Evolutionary conservation across 2,329 filamentous ascomycete species (phyloP), one percentile per base, ranked within the genome.

Genomic region (Lanzia echinophila): DNA sequence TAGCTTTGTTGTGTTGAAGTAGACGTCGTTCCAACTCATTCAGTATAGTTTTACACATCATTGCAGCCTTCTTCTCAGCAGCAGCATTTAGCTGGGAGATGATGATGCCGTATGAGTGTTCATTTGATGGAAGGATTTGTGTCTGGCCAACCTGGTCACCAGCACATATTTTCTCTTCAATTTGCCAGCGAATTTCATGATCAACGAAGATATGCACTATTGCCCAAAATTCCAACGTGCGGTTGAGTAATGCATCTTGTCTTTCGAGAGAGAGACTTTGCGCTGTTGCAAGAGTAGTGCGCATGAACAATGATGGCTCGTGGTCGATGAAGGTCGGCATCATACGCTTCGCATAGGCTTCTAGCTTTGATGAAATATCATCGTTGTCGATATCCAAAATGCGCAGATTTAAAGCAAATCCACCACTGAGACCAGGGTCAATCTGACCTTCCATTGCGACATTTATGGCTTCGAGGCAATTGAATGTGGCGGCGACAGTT

Each of bases 21-120:
- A 86, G 71, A 36, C 77, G 73, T 15, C 81, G 76, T 66, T 85
- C 81, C 67, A 86, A 80, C 39, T 78, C 77, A 53, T 76, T 79
- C 20, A 86, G 70, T 15, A 86, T 71, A 41, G 69, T 72, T 62
- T 78, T 80, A 60, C 80, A 83, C 1, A 81, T 81, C 41, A 72
- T 71, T 28, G 79, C 79, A 8, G 82, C 82, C 62, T 83, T 83
- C 54, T 81, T 77, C 65, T 86, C 83, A 1, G 81, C 80, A 0
- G 79, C 82, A 1, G 82, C 82, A 47, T 81, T 82, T 43, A 86
- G 74, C 67, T 86, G 83, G 67, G 82, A 77, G 60, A 78, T 80
- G 53, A 86, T 78, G 56, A 81, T 81, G 38, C 76, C 79, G 64
- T 82, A 85, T 1, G 62, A 60, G 17, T 50, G 46, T 17, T 56